Percentiles rank a stretch among this genome's conserved stretches.
phyloP scores from a whole-genome alignment of 305 asterid genomes.

The Fraxinus sp. region DNA sequence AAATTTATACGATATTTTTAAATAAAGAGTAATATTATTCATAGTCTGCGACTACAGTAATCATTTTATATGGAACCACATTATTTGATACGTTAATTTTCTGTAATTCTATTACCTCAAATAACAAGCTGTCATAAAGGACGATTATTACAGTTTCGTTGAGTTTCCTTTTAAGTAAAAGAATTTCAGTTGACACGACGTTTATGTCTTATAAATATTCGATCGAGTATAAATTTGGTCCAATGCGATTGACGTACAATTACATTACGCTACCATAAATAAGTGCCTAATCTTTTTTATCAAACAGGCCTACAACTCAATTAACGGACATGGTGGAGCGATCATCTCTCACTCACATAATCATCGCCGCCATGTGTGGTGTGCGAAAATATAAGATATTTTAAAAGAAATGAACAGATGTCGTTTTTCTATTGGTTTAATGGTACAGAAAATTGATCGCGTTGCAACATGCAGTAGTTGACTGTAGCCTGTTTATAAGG shows the following conservation, averaged over 20 bases:
- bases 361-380: constrained; percentile 40
- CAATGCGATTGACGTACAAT: not conserved
- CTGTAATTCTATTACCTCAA: too few species aligned
- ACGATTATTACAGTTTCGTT: too few species aligned
- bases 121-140: too few species aligned
- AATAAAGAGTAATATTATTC: too few species aligned
- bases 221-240: too few species aligned
- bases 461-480: not conserved
- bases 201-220: too few species aligned
- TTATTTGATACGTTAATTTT: too few species aligned
- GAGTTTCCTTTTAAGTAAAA: too few species aligned
- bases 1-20: too few species aligned
- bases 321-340: not conserved
- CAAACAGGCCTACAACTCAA: not conserved
- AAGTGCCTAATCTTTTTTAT: not conserved
- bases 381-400: not conserved
- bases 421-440: not conserved
- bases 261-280: not conserved
- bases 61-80: too few species aligned
- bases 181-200: not conserved
- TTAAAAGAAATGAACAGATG: constrained; percentile 4
- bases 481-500: not conserved
- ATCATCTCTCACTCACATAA: not conserved
- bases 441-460: constrained; percentile 10
- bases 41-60: too few species aligned